Conservation (phyloP, 495 filamentous ascomycete species). For the Lindgomyces ingoldianus region DNA sequence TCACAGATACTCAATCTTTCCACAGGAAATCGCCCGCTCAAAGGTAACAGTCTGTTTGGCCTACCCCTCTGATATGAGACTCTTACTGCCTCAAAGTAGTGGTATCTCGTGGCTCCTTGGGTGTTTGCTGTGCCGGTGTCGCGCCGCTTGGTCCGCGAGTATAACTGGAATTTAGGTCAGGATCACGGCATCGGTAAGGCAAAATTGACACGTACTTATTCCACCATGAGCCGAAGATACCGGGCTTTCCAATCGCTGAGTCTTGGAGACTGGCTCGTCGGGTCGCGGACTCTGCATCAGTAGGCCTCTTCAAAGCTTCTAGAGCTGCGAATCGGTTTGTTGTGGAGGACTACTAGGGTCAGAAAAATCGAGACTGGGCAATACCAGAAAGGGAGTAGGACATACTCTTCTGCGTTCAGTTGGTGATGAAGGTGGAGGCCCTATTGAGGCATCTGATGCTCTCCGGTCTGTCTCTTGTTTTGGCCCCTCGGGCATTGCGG, state of each 20-base stretch:
- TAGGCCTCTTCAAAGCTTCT: slow-evolving; percentile 28
- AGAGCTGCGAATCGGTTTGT: slow-evolving; percentile 21
- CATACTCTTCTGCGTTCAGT: slow-evolving; percentile 29
- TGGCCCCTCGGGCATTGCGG: slow-evolving; percentile 24
- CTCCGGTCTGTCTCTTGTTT: slow-evolving; percentile 22
- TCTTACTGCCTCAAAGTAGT: slow-evolving; percentile 27
- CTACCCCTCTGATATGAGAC: neutral
- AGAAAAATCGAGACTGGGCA: neutral
- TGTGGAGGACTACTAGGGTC: slow-evolving; percentile 22
- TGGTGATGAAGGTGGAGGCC: slow-evolving; percentile 9
- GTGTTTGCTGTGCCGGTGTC: neutral
- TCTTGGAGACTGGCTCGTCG: slow-evolving; percentile 22
- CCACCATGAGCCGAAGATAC: slow-evolving; percentile 29
- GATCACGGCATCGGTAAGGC: slow-evolving; percentile 29
- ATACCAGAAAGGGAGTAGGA: neutral
- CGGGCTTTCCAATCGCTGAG: slow-evolving; percentile 21
- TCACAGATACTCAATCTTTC: slow-evolving; percentile 9
- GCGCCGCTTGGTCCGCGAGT: slow-evolving; percentile 18
- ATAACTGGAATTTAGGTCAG: slow-evolving; percentile 43
- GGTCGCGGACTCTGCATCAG: slow-evolving; percentile 8
- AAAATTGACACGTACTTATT: slow-evolving; percentile 21
- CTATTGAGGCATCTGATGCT: slow-evolving; percentile 21
- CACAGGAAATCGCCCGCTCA: slow-evolving; percentile 18
- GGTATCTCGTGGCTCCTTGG: slow-evolving; percentile 22
- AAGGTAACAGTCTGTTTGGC: slow-evolving; percentile 18